Percentiles rank a stretch among this genome's conserved stretches.
Evolutionary conservation across 2,329 filamentous ascomycete species (phyloP).

Genomic region (Fusarium devonianum): DNA sequence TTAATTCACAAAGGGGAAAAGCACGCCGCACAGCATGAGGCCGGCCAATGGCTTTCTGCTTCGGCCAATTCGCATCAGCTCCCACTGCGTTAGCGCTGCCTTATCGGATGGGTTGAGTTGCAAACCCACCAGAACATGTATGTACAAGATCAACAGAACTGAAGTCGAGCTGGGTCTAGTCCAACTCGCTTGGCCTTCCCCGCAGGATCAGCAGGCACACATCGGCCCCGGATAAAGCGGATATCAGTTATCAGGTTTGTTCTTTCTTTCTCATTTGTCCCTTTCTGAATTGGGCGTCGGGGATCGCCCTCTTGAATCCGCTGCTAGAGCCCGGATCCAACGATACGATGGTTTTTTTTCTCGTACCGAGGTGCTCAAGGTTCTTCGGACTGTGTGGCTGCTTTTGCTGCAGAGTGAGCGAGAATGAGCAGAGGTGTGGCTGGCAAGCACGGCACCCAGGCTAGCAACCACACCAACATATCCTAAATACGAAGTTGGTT

Average conservation of each 20-base stretch:
- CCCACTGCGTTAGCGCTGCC: slow-evolving; percentile 28
- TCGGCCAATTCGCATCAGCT: slow-evolving; percentile 4
- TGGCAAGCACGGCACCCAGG: slow-evolving; percentile 3
- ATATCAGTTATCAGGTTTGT: background rate
- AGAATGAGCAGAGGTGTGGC: slow-evolving; percentile 1
- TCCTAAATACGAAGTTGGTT: slow-evolving; percentile 23
- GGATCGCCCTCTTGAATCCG: background rate
- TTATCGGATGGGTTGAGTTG: slow-evolving; percentile 18
- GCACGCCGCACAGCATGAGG: slow-evolving; percentile 12
- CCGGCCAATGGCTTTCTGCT: background rate
- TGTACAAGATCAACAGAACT: background rate
- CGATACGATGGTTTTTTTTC: too few species aligned
- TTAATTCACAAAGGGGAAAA: slow-evolving; percentile 10
- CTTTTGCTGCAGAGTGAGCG: background rate
- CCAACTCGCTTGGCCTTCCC: slow-evolving; percentile 7
- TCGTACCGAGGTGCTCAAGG: background rate
- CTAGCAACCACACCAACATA: slow-evolving; percentile 28
- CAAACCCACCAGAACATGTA: slow-evolving; percentile 23
- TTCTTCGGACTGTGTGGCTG: slow-evolving; percentile 22
- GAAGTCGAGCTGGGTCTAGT: slow-evolving; percentile 2
- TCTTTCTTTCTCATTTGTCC: background rate
- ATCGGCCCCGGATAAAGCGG: slow-evolving; percentile 15
- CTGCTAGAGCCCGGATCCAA: too few species aligned
- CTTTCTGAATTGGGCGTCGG: background rate
- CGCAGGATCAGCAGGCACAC: background rate